Conservation (phyloP, 306 rosid genomes). For the Fagus crenata region DNA sequence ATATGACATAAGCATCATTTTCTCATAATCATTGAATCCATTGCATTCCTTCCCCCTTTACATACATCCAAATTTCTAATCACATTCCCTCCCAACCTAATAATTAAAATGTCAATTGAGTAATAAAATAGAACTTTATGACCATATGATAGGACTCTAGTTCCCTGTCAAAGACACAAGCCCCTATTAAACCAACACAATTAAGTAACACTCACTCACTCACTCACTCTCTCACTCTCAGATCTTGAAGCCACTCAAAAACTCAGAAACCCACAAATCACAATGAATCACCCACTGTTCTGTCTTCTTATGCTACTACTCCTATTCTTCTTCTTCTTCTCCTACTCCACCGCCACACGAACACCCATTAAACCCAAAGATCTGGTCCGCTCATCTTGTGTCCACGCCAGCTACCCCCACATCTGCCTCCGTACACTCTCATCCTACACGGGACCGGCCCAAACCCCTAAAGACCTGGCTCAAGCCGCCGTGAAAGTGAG, state of each 20-base stretch:
- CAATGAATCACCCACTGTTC: slow-evolving; percentile 27
- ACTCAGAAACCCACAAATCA: background rate
- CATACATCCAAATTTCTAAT: too few species aligned
- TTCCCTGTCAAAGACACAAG: background rate
- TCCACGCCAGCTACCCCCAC: slow-evolving; percentile 67
- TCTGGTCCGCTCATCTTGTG: slow-evolving; percentile 63
- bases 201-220: background rate
- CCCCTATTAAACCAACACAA: background rate
- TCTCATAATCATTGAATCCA: too few species aligned
- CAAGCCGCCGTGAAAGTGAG: slow-evolving; percentile 62
- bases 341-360: slow-evolving; percentile 29
- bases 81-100: too few species aligned
- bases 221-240: background rate
- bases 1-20: too few species aligned
- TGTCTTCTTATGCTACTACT: slow-evolving; percentile 11
- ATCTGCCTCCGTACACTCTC: slow-evolving; percentile 72
- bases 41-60: too few species aligned
- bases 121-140: background rate
- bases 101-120: background rate
- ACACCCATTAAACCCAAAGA: slow-evolving; percentile 20
- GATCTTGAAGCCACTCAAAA: background rate
- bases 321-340: background rate
- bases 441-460: slow-evolving; percentile 39
- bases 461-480: slow-evolving; percentile 58
- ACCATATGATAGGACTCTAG: background rate